Evolutionary conservation across 345 rosid species (phyloP).

Genomic region (Euclidium syriacum): DNA sequence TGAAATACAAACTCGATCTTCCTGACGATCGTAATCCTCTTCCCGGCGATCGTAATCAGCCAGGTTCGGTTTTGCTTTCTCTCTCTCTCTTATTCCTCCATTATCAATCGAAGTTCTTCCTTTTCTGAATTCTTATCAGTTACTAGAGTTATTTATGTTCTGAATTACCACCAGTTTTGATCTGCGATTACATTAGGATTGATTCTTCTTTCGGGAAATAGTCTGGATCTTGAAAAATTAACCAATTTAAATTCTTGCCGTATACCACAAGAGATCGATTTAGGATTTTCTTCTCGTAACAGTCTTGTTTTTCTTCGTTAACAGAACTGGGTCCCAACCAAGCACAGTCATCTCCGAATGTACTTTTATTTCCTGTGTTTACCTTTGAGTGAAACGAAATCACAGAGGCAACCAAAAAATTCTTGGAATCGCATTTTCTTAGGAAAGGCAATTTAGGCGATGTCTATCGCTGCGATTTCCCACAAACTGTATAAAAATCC

Average conservation of each 20-base stretch:
- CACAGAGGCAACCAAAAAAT: neutral
- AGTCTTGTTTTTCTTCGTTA: no score
- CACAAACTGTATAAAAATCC: neutral
- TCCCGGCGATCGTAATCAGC: no score
- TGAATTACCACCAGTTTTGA: no score
- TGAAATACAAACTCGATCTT: neutral
- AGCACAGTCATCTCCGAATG: no score
- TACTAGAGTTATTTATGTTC: no score
- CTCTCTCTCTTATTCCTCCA: neutral
- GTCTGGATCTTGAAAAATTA: neutral
- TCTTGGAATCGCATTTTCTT: neutral
- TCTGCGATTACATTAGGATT: no score
- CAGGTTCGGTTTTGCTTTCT: constrained; percentile 14
- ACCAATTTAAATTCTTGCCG: neutral
- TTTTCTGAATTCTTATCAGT: no score
- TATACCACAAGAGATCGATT: neutral
- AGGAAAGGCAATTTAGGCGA: constrained; percentile 1
- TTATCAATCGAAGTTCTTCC: neutral
- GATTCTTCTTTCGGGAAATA: no score
- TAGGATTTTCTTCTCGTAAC: neutral
- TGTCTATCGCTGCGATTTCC: constrained; percentile 17
- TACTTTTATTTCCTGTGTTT: no score
- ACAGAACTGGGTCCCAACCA: no score
- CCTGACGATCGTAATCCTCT: neutral
- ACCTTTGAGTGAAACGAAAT: neutral